Base-by-base conservation (phyloP, 176 grass and related monocot genomes). In the Rhynchospora breviuscula region DNA sequence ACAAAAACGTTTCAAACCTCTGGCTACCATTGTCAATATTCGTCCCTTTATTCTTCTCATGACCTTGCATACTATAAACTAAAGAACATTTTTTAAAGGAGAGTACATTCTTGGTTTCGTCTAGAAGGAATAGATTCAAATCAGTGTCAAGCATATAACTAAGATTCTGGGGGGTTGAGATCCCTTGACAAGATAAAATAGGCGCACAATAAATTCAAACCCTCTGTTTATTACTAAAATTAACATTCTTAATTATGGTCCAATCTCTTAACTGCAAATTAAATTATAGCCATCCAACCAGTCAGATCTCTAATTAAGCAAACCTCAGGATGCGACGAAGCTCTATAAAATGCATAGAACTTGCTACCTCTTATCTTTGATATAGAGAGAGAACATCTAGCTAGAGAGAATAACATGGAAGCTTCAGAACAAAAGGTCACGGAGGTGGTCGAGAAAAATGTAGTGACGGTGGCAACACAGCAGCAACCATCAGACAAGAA, bases 401-500 rank as follows among this genome's bases (percentile, higher is more conserved):
- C n/a, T n/a, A 18, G 33, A 40, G 33, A 35, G n/a, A n/a, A 44
- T 11, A 44, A 17, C 40, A 80, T 62, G 78, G 78, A 62, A 22
- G 10, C 10, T 15, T 61, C 17, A 35, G 29, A 80, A 26, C 78
- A 80, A 0, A 67, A 66, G 43, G 17, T 13, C 1, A n/a, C 26
- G 18, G 80, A 82, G 45, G 80, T 68, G 62, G 80, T 82, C 15
- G 80, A 82, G 80, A 82, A 82, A 51, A 82, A 82, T 49, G 12
- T 82, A 31, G 60, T 66, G 19, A 51, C 44, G n/a, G 62, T 68
- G 47, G n/a, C 26, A 0, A 82, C 63, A 4, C 51, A 57, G 8
- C 51, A 57, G 13, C 73, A 54, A 56, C 2, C 49, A 31, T 64
- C 61, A 22, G 80, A 82, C 13, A 82, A 68, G 0, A 98, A 93